These are phyloP conservation scores for Verticillium zaregamsianum DNA, from an alignment of 2,329 filamentous ascomycete species.

Conservation along the genomic window DNA sequence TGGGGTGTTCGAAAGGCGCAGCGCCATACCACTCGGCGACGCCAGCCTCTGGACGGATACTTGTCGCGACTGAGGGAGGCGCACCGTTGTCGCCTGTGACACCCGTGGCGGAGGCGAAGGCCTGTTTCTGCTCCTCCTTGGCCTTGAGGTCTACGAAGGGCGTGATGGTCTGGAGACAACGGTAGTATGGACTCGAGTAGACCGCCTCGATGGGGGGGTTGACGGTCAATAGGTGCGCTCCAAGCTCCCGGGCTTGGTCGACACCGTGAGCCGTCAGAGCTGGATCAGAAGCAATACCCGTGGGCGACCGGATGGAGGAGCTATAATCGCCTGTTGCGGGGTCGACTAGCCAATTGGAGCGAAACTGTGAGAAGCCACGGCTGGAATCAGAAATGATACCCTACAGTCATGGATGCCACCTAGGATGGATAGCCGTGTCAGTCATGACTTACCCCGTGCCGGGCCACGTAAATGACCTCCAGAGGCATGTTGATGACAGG, in stretches of 20 bases:
- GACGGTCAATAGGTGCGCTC: conserved; percentile 54
- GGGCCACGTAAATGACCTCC: conserved; percentile 68
- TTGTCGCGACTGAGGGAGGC: conserved; percentile 16
- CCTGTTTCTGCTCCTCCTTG: conserved; percentile 9
- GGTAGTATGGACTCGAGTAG: conserved; percentile 83
- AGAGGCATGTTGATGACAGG: conserved; percentile 49
- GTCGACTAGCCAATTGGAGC: conserved; percentile 85
- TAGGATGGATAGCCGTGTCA: neutral
- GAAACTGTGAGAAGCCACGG: conserved; percentile 57
- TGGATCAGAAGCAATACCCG: conserved; percentile 83
- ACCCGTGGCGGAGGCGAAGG: conserved; percentile 3
- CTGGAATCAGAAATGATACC: neutral
- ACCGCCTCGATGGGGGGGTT: conserved; percentile 68
- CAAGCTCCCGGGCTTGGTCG: conserved; percentile 76
- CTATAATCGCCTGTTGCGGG: conserved; percentile 74
- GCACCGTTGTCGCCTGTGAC: conserved; percentile 6
- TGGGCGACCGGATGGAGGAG: conserved; percentile 71
- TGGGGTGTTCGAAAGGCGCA: conserved; percentile 80
- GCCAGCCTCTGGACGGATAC: conserved; percentile 52
- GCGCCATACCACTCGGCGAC: conserved; percentile 87
- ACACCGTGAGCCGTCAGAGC: conserved; percentile 84
- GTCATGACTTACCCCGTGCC: conserved; percentile 63
- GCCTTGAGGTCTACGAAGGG: conserved; percentile 56
- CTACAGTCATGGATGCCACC: neutral
- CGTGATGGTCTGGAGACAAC: conserved; percentile 78